Evolutionary conservation across 140 eudicot species (phyloP).

Genomic region (Ambrosia hybrid): DNA sequence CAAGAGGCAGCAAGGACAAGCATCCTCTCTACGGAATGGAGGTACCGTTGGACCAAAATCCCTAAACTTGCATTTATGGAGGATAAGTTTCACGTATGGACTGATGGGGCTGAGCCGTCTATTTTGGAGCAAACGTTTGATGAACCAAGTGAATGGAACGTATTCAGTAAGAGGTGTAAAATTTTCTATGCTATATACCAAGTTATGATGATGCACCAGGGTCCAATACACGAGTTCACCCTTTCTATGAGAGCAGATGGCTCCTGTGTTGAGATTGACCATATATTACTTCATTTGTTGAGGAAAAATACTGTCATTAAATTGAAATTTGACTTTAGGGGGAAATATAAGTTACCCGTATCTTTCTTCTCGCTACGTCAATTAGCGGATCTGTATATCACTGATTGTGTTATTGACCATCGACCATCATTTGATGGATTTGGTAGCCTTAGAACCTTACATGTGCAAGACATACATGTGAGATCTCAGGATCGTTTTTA

Average conservation of each 20-base stretch:
- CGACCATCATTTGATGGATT: background rate
- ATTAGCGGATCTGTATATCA: background rate
- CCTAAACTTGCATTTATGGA: conserved; percentile 14
- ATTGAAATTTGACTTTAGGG: background rate
- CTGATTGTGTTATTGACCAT: background rate
- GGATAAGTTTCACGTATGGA: background rate
- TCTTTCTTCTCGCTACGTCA: conserved; percentile 5
- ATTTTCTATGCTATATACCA: conserved; percentile 8
- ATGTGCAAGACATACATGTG: background rate
- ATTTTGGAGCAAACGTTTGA: background rate
- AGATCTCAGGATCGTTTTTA: no score
- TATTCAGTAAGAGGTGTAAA: background rate
- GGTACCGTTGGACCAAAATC: conserved; percentile 16
- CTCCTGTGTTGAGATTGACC: background rate
- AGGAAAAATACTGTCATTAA: background rate
- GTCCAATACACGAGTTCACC: background rate
- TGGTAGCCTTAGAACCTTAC: conserved; percentile 15
- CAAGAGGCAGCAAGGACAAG: conserved; percentile 30
- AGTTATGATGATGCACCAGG: background rate
- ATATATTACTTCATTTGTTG: conserved; percentile 4
- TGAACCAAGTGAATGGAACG: background rate
- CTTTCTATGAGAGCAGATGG: background rate
- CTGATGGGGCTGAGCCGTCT: background rate
- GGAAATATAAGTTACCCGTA: background rate
- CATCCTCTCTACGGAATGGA: conserved; percentile 22